Percentiles rank a stretch among this genome's conserved stretches.
Conservation (phyloP, 2,329 filamentous ascomycete species). For the Fusarium vanettenii region DNA sequence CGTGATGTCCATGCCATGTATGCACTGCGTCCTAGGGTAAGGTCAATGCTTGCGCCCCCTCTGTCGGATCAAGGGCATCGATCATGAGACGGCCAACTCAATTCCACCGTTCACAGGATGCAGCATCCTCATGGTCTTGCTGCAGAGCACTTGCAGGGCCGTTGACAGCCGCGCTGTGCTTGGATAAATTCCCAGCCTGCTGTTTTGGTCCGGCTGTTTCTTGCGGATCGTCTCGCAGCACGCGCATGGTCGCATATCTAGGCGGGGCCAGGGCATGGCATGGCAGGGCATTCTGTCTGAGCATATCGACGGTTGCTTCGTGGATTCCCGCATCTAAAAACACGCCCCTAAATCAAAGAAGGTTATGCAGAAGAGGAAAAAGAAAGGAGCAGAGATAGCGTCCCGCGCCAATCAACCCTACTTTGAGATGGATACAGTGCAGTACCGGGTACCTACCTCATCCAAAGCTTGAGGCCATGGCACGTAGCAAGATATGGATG, state of each 20-base stretch:
- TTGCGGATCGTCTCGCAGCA: slow-evolving; percentile 9
- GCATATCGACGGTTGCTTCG: slow-evolving; percentile 1
- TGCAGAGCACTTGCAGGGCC: slow-evolving; percentile 20
- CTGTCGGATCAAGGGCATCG: slow-evolving; percentile 14
- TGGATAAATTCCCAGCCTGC: slow-evolving; percentile 6
- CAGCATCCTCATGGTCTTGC: slow-evolving; percentile 19
- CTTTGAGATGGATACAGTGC: not conserved
- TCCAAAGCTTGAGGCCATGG: not conserved
- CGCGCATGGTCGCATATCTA: slow-evolving; percentile 7
- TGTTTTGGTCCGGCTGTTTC: slow-evolving; percentile 1
- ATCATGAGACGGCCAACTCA: slow-evolving; percentile 1
- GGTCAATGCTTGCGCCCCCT: slow-evolving; percentile 1
- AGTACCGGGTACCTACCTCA: not conserved
- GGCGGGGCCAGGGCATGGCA: slow-evolving; percentile 1
- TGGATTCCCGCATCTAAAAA: slow-evolving; percentile 14
- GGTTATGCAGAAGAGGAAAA: slow-evolving; percentile 16
- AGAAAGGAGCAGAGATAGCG: slow-evolving; percentile 10
- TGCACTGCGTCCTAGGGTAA: slow-evolving; percentile 27
- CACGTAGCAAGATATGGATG: not conserved
- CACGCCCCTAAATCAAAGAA: slow-evolving; percentile 22
- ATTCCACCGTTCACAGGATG: slow-evolving; percentile 14
- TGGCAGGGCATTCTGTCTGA: not conserved
- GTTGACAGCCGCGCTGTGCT: slow-evolving; percentile 20
- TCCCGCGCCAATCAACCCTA: not conserved
- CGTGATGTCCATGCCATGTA: slow-evolving; percentile 8